Evolutionary conservation across 352 stramenopile genomes (phyloP).

Genomic region (Globisporangium splendens): DNA sequence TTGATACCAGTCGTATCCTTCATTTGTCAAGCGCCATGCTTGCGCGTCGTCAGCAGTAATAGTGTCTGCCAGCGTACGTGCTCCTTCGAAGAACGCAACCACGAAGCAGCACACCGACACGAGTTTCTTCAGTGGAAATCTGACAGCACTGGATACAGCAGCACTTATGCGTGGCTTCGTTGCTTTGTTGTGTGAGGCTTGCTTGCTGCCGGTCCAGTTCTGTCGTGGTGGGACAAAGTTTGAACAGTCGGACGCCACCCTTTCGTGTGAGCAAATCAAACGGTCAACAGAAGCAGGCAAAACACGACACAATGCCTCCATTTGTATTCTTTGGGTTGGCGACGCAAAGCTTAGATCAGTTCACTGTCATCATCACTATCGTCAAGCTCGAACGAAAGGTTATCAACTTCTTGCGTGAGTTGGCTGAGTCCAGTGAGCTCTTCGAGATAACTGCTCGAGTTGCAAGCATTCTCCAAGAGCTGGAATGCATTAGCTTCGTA

Average conservation of each 20-base stretch:
- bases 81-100: neutral
- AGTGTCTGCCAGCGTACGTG: conserved; percentile 2
- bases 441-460: conserved; percentile 70
- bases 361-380: conserved; percentile 68
- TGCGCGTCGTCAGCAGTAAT: conserved; percentile 35
- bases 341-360: conserved; percentile 27
- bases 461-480: conserved; percentile 63
- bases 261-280: neutral
- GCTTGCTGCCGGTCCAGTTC: neutral
- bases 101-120: neutral
- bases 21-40: conserved; percentile 32
- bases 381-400: conserved; percentile 60
- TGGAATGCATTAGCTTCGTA: conserved; percentile 57
- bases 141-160: neutral
- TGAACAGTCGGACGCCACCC: neutral
- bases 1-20: conserved; percentile 56
- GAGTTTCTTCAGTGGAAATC: neutral
- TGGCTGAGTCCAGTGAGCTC: conserved; percentile 72
- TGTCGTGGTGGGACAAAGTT: neutral
- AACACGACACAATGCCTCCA: neutral
- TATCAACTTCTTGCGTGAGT: conserved; percentile 54
- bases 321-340: neutral
- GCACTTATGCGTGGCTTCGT: neutral
- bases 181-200: neutral
- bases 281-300: neutral